A percentile compares a stretch with the other conserved stretches of the same genome.
Conservation (phyloP, 2,329 filamentous ascomycete species). For the Xylariales sp. region DNA sequence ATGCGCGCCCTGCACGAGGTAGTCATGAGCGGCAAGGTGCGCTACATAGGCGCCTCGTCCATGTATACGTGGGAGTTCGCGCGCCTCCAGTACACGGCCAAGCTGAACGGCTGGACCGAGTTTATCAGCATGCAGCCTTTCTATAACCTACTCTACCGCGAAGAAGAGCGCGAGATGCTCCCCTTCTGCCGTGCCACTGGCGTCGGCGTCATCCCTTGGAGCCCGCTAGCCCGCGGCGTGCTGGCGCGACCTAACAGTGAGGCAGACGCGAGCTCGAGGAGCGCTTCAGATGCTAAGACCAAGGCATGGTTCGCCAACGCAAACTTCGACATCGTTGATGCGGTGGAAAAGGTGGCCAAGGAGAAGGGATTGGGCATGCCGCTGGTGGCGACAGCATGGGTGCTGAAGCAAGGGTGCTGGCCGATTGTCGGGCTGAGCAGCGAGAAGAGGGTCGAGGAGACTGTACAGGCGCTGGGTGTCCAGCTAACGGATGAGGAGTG, state of each 20-base stretch:
- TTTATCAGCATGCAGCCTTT: constrained; percentile 58
- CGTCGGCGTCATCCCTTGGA: constrained; percentile 29
- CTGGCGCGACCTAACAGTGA: constrained; percentile 17
- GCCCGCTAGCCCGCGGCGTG: constrained; percentile 17
- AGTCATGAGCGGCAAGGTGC: constrained; percentile 50
- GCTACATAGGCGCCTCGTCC: constrained; percentile 36
- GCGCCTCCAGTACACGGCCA: constrained; percentile 39
- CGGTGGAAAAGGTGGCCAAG: constrained; percentile 21
- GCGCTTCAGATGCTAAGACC: constrained; percentile 28
- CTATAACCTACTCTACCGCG: constrained; percentile 55
- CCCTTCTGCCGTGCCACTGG: constrained; percentile 30
- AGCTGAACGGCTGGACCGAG: constrained; percentile 50
- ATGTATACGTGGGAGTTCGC: constrained; percentile 42
- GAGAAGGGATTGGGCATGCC: constrained; percentile 52
- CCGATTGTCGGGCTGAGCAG: constrained; percentile 53
- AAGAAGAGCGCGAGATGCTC: constrained; percentile 46
- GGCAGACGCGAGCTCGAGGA: constrained; percentile 19
- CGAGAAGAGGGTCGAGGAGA: constrained; percentile 50
- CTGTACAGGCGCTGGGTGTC: constrained; percentile 34
- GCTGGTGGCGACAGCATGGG: constrained; percentile 56
- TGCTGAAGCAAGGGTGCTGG: constrained; percentile 37
- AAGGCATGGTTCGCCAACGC: constrained; percentile 34
- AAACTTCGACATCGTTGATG: constrained; percentile 28
- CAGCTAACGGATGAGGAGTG: constrained; percentile 49
- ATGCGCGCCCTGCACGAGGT: constrained; percentile 59